phyloP scores from a whole-genome alignment of 176 grass and related monocot species.

The Eremochloa ophiuroides region DNA sequence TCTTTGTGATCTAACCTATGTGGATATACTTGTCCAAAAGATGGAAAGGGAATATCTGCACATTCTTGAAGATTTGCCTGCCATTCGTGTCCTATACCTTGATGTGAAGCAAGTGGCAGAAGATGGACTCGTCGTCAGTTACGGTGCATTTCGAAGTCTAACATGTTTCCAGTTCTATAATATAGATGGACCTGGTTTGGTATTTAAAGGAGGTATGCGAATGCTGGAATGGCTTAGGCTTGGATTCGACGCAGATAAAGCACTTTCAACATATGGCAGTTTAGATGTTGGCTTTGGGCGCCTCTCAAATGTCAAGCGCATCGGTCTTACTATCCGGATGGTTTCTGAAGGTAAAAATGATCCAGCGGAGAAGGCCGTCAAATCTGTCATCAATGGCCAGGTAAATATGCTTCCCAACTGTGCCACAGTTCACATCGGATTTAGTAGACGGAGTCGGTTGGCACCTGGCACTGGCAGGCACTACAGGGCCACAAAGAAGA shows the following conservation, averaged over 20 bases:
- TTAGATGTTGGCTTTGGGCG: not conserved
- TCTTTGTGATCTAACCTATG: not conserved
- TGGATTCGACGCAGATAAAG: not conserved
- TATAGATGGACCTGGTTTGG: not conserved
- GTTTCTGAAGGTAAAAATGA: not conserved
- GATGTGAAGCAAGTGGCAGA: not conserved
- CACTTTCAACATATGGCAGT: not conserved
- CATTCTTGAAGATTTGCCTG: not conserved
- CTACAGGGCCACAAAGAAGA: not conserved
- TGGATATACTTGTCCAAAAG: not conserved
- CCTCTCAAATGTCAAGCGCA: not conserved
- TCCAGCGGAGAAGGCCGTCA: not conserved
- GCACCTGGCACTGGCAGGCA: not conserved
- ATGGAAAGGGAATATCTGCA: not conserved
- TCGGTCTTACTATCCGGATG: not conserved
- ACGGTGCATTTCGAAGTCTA: not conserved
- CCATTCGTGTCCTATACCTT: not conserved
- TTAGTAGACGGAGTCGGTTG: not conserved
- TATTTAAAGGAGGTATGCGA: not conserved
- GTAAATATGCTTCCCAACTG: not conserved
- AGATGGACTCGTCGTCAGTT: not conserved
- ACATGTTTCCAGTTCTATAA: not conserved
- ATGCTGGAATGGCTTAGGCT: slow-evolving; percentile 1
- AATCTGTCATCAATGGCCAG: not conserved
- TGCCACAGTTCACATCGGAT: not conserved